Percentiles rank a stretch among this genome's conserved stretches.
Evolutionary conservation across 106 monocot genomes (phyloP).

Genomic region (Dendrobium chrysotoxum): DNA sequence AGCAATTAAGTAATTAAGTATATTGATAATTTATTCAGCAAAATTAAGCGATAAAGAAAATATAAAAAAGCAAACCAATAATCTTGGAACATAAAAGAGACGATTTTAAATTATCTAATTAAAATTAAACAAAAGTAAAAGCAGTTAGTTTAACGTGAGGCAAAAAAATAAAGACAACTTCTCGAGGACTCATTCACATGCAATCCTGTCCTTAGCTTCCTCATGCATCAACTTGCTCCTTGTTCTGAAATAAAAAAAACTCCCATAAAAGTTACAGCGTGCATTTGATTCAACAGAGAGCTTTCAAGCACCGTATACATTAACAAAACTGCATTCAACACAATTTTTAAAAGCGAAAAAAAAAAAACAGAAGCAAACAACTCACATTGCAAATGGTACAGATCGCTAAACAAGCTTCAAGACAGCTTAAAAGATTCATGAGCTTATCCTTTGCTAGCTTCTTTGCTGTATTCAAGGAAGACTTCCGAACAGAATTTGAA

Average conservation of each 20-base stretch:
- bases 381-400: slow-evolving; percentile 86
- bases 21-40: background rate
- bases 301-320: background rate
- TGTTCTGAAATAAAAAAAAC: background rate
- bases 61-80: background rate
- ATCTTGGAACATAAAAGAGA: background rate
- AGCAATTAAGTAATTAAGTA: background rate
- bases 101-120: background rate
- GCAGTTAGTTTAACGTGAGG: background rate
- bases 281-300: background rate
- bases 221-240: background rate
- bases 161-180: background rate
- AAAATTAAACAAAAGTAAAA: background rate
- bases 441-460: slow-evolving; percentile 55
- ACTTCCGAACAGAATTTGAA: slow-evolving; percentile 44
- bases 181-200: background rate
- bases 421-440: slow-evolving; percentile 46
- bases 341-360: background rate
- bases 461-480: slow-evolving; percentile 58
- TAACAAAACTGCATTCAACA: background rate
- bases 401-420: slow-evolving; percentile 70
- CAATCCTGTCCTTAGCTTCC: background rate
- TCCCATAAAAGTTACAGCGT: background rate
- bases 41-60: background rate
- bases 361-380: background rate